Conservation (phyloP, 495 filamentous ascomycete genomes). For the Echria macrotheca region DNA sequence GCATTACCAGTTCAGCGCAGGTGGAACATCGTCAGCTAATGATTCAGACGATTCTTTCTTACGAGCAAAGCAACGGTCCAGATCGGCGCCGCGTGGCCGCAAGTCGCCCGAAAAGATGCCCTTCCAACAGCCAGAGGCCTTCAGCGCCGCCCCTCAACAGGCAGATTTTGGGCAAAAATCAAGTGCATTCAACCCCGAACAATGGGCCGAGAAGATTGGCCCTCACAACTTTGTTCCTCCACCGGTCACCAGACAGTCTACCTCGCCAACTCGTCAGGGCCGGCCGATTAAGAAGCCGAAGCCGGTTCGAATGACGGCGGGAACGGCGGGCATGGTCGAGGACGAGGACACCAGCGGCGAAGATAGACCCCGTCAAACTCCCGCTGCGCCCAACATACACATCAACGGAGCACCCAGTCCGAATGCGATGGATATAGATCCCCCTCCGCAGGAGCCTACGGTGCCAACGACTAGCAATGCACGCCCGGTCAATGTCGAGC, state of each 20-base stretch:
- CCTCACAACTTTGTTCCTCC: conserved; percentile 52
- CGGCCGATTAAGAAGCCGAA: conserved; percentile 33
- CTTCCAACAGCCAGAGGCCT: too few species aligned
- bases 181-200: conserved; percentile 54
- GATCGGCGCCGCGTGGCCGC: conserved; percentile 31
- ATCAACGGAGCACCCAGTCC: conserved; percentile 28
- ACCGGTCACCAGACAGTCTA: conserved; percentile 24
- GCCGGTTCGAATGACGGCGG: conserved; percentile 39
- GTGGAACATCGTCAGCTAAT: conserved; percentile 20
- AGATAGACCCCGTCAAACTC: conserved; percentile 19
- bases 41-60: conserved; percentile 20
- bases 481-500: conserved; percentile 43
- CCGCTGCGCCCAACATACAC: conserved; percentile 8
- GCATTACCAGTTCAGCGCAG: conserved; percentile 42
- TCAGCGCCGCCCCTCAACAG: too few species aligned
- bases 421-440: conserved; percentile 54
- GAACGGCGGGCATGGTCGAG: conserved; percentile 42
- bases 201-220: conserved; percentile 62
- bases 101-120: too few species aligned
- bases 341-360: conserved; percentile 38
- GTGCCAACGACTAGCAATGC: conserved; percentile 23
- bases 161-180: conserved; percentile 13
- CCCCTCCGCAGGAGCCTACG: conserved; percentile 28
- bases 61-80: conserved; percentile 29
- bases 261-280: conserved; percentile 34